Evolutionary conservation across 2,329 filamentous ascomycete genomes (phyloP).

Genomic region (Bretziella fagacearum): DNA sequence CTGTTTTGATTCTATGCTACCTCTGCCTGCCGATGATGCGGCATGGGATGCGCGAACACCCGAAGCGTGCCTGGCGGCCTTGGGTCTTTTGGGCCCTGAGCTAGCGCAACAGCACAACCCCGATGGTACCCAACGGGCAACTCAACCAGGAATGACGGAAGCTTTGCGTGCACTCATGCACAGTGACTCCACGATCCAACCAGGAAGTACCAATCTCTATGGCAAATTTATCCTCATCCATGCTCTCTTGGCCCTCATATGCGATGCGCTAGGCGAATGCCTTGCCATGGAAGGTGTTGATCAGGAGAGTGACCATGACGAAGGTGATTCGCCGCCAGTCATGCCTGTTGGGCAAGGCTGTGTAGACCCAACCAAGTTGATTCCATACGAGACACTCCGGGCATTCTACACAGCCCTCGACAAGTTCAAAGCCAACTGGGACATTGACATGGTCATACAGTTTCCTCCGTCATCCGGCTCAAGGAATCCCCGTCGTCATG

Average conservation of each 20-base stretch:
- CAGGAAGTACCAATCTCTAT: conserved; percentile 51
- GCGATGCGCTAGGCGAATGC: conserved; percentile 27
- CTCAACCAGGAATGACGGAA: conserved; percentile 46
- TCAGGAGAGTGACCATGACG: conserved; percentile 21
- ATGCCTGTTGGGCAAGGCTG: neutral
- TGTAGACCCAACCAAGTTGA: conserved; percentile 23
- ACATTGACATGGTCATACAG: conserved; percentile 49
- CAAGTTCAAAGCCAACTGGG: conserved; percentile 59
- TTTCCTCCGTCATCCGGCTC: conserved; percentile 37
- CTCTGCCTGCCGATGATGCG: conserved; percentile 56
- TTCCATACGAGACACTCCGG: conserved; percentile 31
- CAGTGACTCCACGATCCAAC: conserved; percentile 39
- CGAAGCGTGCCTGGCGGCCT: conserved; percentile 44
- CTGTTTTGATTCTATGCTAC: conserved; percentile 44
- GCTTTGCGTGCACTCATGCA: conserved; percentile 46
- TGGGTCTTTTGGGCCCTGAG: conserved; percentile 43
- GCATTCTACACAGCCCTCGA: conserved; percentile 41
- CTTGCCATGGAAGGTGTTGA: conserved; percentile 25
- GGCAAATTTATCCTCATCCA: conserved; percentile 62
- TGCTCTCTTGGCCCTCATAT: conserved; percentile 45
- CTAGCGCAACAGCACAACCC: conserved; percentile 39
- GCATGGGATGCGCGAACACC: conserved; percentile 50
- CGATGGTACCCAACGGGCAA: conserved; percentile 44
- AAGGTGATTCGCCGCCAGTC: conserved; percentile 19
- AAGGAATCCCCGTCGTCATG: conserved; percentile 40